Evolutionary conservation across 768 basidiomycete genomes (phyloP), one percentile per base, ranked within the genome.

Genomic region (Daedaleopsis nitida): DNA sequence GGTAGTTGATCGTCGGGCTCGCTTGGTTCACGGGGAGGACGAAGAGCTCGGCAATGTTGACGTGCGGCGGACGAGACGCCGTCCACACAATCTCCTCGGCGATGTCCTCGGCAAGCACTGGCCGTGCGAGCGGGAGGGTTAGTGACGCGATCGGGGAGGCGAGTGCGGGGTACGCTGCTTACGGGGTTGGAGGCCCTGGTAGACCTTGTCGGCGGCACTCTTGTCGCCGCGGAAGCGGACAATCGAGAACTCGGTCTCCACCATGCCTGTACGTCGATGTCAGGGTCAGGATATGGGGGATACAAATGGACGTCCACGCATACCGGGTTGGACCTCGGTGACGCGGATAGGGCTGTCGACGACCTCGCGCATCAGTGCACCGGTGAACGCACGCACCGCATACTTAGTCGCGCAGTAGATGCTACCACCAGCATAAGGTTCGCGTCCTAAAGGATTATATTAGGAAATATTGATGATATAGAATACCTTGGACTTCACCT

Each of bases 81-180:
- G 88, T 88, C 96, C 96, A 99, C 19, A 96, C 94, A 69, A 99
- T 96, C 75, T 98, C 95, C 73, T 99, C 97, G 1, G 97, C 97
- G 49, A 98, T 89, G 70, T 98, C 95, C 61, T 88, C 82, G 8
- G 88, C 86, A 7, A 83, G 81, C 73, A 96, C 92, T 95, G 68
- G 35, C 52, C 24, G 24, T 49, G 51, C 48, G 0, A 13, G 23
- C 11, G 47, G 10, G 54, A 39, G 39, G 39, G 27, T 60, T 23
- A 38, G 60, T 17, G 32, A 53, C 32, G 35, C 16, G 47, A 13
- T 43, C 11, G n/a, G 32, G 19, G 37, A 49, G 44, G 62, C 27
- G 48, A 17, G 24, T 14, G n/a, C 32, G 12, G 47, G 11, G 37
- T 7, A 39, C 32, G 16, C 9, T n/a, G 77, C 91, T 73, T 70